Evolutionary conservation across 495 filamentous ascomycete genomes (phyloP).

Genomic region (Xylaria acuta): DNA sequence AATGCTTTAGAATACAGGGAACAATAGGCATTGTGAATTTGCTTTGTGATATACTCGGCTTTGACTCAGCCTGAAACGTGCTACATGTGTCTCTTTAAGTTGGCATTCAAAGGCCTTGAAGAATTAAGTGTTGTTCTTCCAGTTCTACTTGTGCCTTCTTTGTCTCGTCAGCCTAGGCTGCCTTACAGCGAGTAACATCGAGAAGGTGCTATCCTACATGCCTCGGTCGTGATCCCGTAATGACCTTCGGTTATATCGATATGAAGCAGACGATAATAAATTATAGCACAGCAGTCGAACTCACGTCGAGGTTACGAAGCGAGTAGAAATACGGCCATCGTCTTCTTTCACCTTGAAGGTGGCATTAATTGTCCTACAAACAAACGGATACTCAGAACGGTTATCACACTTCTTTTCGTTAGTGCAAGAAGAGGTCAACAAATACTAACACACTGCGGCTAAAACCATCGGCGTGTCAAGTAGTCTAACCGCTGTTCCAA

Average conservation of each 20-base stretch:
- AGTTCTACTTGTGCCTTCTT: background rate
- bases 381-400: background rate
- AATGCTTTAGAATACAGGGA: background rate
- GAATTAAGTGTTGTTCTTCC: background rate
- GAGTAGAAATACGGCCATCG: background rate
- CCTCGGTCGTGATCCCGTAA: too few species aligned
- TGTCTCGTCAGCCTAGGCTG: background rate
- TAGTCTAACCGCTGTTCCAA: background rate
- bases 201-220: too few species aligned
- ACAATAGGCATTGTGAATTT: constrained; percentile 5
- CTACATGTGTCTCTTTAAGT: background rate
- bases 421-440: background rate
- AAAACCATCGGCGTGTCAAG: background rate
- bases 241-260: too few species aligned
- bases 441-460: background rate
- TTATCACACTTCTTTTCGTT: background rate
- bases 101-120: background rate
- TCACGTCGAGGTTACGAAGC: background rate
- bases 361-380: background rate
- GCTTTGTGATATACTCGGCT: background rate
- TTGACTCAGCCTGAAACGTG: background rate
- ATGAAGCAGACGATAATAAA: background rate
- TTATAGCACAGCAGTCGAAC: background rate
- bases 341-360: background rate
- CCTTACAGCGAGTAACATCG: background rate